Conservation (phyloP, 805 yeast species). For the Torulaspora gathmanii region DNA sequence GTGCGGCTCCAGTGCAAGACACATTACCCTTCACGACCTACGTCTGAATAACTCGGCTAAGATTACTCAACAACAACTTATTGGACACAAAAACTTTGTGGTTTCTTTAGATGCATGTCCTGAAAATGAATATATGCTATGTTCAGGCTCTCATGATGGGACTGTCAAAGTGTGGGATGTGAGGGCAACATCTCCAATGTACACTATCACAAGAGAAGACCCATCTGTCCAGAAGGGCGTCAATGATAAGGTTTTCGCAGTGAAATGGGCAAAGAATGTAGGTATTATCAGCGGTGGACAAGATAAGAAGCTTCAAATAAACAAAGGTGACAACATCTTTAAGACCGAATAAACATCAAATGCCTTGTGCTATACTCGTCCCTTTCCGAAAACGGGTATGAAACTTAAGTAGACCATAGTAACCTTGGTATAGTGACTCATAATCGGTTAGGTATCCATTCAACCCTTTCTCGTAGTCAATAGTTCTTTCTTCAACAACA, state of each 20-base stretch:
- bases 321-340: slow-evolving; percentile 42
- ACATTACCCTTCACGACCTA: slow-evolving; percentile 90
- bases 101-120: slow-evolving; percentile 73
- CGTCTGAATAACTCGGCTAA: slow-evolving; percentile 55
- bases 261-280: slow-evolving; percentile 71
- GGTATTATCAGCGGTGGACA: slow-evolving; percentile 93
- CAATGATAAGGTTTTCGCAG: slow-evolving; percentile 72
- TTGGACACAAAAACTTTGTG: slow-evolving; percentile 91
- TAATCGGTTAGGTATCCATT: slow-evolving; percentile 65
- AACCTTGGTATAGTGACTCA: slow-evolving; percentile 71
- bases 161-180: slow-evolving; percentile 94
- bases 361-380: slow-evolving; percentile 3
- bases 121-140: slow-evolving; percentile 71
- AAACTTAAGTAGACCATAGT: slow-evolving; percentile 55
- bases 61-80: slow-evolving; percentile 64
- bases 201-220: slow-evolving; percentile 73
- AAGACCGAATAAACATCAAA: slow-evolving; percentile 15
- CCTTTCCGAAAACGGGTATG: slow-evolving; percentile 17
- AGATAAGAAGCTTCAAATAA: slow-evolving; percentile 88
- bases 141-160: slow-evolving; percentile 95
- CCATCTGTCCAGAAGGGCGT: slow-evolving; percentile 40
- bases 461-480: slow-evolving; percentile 34
- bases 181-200: slow-evolving; percentile 76
- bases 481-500: slow-evolving; percentile 29
- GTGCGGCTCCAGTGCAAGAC: slow-evolving; percentile 97